Base-by-base conservation (phyloP, 371 early-diverging fungal genomes). In the Mucor piriformis region DNA sequence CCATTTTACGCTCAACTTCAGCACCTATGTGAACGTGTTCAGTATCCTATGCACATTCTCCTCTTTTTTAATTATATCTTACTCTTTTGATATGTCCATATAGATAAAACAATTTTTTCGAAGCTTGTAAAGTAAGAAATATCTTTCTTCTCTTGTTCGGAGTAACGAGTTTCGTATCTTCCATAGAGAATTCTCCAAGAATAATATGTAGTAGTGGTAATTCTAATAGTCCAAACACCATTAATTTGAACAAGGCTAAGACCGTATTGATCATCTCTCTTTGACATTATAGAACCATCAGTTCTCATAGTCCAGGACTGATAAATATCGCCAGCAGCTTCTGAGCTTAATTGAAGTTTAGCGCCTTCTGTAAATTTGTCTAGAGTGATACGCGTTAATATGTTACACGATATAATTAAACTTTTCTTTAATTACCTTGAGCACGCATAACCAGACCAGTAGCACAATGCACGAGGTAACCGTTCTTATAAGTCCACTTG, bases 391-490 rank as follows among this genome's bases (percentile, higher is more conserved):
- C 50, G 18, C 43, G 38, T 59, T 51, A 52, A 24, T 21, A 44
- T 33, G 53, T 58, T 34, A 32, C 34, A 50, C 21, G 25, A 35
- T 5, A 24, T 29, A 51, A 42, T 34, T 18, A 34, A 49, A 48
- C 13, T 15, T 20, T 49, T n/a, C n/a, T 18, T 27, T 47, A 5
- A 23, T 55, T 70, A 77, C 77, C 77, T 57, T 63, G 43, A 52
- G 63, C 61, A 46, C 69, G 69, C 57, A 74, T 51, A 15, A 76
- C 68, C 21, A 70, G 66, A 43, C 73, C 74, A 24, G 80, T 73
- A 40, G 68, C 61, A 50, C 71, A 72, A 56, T 84, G 82, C 35
- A 80, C 70, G 27, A 84, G 70, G 53, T 75, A 74, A 42, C 79
- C 74, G 51, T 73, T 63, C 15, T 70, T 53, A 57, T 67, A 77